Conservation (phyloP, 176 grass and related monocot genomes). For the Aegilops sharonensis region DNA sequence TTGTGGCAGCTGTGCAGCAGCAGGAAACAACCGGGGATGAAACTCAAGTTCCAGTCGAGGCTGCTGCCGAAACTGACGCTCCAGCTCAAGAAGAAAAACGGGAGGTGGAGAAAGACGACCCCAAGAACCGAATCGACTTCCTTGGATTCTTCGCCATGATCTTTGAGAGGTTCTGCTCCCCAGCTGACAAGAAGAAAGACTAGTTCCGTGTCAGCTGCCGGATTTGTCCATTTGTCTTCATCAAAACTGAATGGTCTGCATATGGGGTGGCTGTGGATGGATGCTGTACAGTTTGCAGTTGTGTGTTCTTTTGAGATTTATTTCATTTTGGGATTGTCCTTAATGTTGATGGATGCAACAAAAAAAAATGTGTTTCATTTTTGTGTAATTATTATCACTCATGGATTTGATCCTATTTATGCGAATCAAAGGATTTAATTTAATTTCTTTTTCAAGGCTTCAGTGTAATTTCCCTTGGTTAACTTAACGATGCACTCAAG, state of each 20-base stretch:
- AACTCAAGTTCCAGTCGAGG: slow-evolving; percentile 29
- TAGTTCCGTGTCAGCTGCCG: slow-evolving; percentile 10
- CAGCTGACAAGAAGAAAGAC: slow-evolving; percentile 48
- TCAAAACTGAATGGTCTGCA: slow-evolving; percentile 10
- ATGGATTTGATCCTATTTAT: slow-evolving; percentile 16
- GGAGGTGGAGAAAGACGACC: slow-evolving; percentile 49
- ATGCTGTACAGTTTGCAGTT: slow-evolving; percentile 51
- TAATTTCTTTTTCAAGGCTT: slow-evolving; percentile 19
- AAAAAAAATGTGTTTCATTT: background rate
- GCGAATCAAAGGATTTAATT: slow-evolving; percentile 9
- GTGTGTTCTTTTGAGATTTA: background rate
- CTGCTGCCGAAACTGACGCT: slow-evolving; percentile 29
- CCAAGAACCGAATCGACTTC: slow-evolving; percentile 21
- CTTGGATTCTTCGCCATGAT: slow-evolving; percentile 43
- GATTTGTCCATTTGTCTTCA: slow-evolving; percentile 4
- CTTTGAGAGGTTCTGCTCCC: slow-evolving; percentile 54
- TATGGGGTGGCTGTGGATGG: background rate
- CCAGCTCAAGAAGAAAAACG: slow-evolving; percentile 23
- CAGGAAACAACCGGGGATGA: slow-evolving; percentile 18
- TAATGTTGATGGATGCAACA: background rate
- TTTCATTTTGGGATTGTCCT: slow-evolving; percentile 26
- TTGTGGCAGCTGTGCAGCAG: slow-evolving; percentile 24
- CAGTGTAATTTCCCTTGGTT: background rate
- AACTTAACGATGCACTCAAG: background rate
- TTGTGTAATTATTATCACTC: slow-evolving; percentile 23